Conservation (phyloP, 805 yeast genomes). For the Monosporozyma unispora region DNA sequence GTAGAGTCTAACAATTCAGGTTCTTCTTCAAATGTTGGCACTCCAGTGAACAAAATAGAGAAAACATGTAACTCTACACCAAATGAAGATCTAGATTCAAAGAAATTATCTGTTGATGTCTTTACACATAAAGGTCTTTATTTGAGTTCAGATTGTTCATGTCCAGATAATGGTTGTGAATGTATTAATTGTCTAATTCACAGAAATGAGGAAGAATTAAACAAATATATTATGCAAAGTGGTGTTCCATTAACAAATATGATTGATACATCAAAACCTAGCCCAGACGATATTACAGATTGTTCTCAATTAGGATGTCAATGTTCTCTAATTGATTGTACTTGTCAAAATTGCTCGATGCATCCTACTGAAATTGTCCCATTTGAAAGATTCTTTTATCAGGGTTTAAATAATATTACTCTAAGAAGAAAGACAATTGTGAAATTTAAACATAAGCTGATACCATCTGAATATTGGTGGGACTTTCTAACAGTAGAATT, state of each 20-base stretch:
- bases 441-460: slow-evolving; percentile 20
- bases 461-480: slow-evolving; percentile 31
- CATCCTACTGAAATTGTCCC: slow-evolving; percentile 25
- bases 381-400: slow-evolving; percentile 17
- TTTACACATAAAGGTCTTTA: slow-evolving; percentile 28
- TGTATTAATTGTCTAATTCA: slow-evolving; percentile 30
- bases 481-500: slow-evolving; percentile 21
- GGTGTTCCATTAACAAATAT: slow-evolving; percentile 25
- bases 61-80: neutral
- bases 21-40: neutral
- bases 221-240: slow-evolving; percentile 22
- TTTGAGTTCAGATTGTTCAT: slow-evolving; percentile 28
- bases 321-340: slow-evolving; percentile 19
- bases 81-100: slow-evolving; percentile 7
- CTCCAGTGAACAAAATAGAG: neutral
- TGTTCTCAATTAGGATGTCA: slow-evolving; percentile 11
- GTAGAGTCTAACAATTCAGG: neutral
- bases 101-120: slow-evolving; percentile 21
- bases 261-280: neutral
- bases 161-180: slow-evolving; percentile 25
- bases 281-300: neutral
- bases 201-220: slow-evolving; percentile 28
- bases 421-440: slow-evolving; percentile 23
- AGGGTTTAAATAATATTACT: slow-evolving; percentile 21
- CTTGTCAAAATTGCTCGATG: slow-evolving; percentile 16